Evolutionary conservation across 352 stramenopile genomes (phyloP).

Genomic region (Phytopythium mirpurense): DNA sequence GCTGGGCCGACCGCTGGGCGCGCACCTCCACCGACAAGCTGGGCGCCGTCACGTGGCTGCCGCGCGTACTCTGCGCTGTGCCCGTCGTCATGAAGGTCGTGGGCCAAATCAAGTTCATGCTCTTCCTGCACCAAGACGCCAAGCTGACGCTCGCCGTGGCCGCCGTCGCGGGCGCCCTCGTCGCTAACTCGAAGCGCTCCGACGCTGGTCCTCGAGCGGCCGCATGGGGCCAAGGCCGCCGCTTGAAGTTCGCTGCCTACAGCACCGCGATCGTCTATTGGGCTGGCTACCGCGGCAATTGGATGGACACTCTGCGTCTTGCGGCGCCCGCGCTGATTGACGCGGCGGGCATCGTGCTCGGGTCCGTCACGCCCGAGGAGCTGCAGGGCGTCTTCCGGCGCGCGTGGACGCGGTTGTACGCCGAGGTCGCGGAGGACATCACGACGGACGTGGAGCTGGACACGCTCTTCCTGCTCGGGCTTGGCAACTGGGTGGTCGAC

Average conservation of each 20-base stretch:
- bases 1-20: conserved; percentile 38
- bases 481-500: conserved; percentile 66
- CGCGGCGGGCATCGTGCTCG: conserved; percentile 52
- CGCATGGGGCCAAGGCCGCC: conserved; percentile 58
- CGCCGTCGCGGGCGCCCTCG: conserved; percentile 24
- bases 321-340: conserved; percentile 60
- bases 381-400: conserved; percentile 33
- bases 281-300: conserved; percentile 47
- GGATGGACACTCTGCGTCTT: conserved; percentile 38
- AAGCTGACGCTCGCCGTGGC: conserved; percentile 31
- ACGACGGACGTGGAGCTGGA: conserved; percentile 64
- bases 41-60: conserved; percentile 45
- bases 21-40: conserved; percentile 65
- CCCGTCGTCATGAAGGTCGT: conserved; percentile 68
- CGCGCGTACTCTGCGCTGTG: conserved; percentile 40
- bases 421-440: conserved; percentile 41
- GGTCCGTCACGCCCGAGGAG: conserved; percentile 34
- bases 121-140: conserved; percentile 60
- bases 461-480: conserved; percentile 58
- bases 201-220: conserved; percentile 26
- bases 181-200: conserved; percentile 25
- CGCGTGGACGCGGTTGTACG: conserved; percentile 44
- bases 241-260: conserved; percentile 64
- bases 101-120: conserved; percentile 66
- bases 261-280: conserved; percentile 49